phyloP scores from a whole-genome alignment of 2,329 filamentous ascomycete genomes.

The Trichoderma polysporum region DNA sequence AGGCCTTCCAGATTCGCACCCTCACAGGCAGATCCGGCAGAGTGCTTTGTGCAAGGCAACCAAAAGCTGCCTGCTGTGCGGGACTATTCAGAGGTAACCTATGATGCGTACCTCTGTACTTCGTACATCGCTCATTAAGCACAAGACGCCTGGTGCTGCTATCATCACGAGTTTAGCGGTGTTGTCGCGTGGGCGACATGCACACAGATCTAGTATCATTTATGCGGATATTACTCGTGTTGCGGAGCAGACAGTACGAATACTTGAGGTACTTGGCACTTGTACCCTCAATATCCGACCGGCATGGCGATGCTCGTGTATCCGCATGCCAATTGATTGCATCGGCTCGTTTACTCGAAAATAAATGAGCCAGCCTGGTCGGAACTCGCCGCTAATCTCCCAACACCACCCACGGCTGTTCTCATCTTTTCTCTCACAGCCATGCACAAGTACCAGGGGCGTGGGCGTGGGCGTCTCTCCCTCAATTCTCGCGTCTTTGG shows the following conservation, averaged over 20 bases:
- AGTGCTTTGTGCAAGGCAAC: neutral
- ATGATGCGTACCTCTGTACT: neutral
- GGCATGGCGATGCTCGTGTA: neutral
- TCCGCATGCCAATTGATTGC: neutral
- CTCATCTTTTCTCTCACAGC: neutral
- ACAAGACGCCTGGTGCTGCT: neutral
- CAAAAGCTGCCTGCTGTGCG: neutral
- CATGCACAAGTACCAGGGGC: neutral
- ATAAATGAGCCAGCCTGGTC: neutral
- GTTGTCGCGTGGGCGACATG: neutral
- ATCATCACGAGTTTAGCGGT: neutral
- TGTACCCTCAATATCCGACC: constrained; percentile 1
- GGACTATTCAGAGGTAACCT: neutral
- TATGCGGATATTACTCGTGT: neutral
- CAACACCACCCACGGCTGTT: neutral
- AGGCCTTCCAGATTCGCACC: neutral
- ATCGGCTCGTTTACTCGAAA: neutral
- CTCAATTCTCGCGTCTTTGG: neutral
- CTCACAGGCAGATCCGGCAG: neutral
- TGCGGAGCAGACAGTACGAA: neutral
- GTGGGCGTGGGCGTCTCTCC: neutral
- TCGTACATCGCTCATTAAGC: neutral
- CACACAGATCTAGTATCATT: neutral
- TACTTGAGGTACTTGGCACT: neutral
- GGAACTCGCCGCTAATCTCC: constrained; percentile 6